Base-by-base conservation (phyloP, 441 rosid species). In the Corymbia citriodora region DNA sequence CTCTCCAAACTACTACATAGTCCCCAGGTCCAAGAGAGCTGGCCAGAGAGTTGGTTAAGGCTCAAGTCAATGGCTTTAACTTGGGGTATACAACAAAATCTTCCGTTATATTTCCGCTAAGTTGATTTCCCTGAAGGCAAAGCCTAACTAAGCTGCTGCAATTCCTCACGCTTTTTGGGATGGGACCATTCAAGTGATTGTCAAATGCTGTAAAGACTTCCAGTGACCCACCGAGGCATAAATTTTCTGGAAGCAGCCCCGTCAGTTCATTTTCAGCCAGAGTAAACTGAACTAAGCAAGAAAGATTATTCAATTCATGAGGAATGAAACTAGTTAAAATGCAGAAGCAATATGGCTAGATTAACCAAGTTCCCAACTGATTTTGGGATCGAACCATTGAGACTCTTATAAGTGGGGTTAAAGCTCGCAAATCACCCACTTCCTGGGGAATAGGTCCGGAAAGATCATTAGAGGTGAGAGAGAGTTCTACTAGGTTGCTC, bases 111-210 rank as follows among this genome's bases (percentile, higher is more conserved):
- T 74, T 29, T 86, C 95, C 95, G 0, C 92, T 57, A 36, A 94
- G 89, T 18, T 48, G 90, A 88, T 94, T 93, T 29, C 65, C 11
- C 18, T 93, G 90, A 25, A 94, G 94, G 83, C 93, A 90, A 57
- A 94, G 92, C 91, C 95, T 91, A 40, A 31, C 57, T 50, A 93
- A 88, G 59, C 89, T 25, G n/a, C 2, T 70, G 88, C 95, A 94
- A 55, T 92, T 92, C 72, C 65, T 92, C 81, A 93, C 87, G 92
- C 93, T 93, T 23, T 9, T 25, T 25, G 95, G 95, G 33, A 92
- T 90, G 31, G 92, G 93, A 45, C 95, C 95, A 2, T 91, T 82
- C 90, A 93, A 93, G 90, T 63, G 63, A 92, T 94, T 93, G 68
- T 36, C 55, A 33, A 54, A 33, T 13, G 92, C 93, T 54, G 89